Evolutionary conservation across 1,139 yeast species (phyloP), one percentile per base, ranked within the genome.

Genomic region (Sporopachydermia cereana): DNA sequence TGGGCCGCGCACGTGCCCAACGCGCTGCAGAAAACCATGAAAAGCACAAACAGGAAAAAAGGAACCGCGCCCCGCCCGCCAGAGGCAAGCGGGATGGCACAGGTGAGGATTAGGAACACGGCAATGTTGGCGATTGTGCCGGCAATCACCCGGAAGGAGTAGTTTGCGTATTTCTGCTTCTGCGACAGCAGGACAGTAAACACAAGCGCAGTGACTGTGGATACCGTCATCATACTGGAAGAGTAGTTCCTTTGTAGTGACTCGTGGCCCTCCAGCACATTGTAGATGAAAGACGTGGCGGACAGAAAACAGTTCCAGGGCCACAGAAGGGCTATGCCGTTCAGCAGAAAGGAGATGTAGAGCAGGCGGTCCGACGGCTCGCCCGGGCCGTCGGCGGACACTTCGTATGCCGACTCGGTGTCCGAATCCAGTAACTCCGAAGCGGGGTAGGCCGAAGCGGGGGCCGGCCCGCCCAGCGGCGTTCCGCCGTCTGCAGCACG

Each of bases 291-390:
- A 3, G 84, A 84, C 0, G 94, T 75, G 0, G 96, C 96, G 1
- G 94, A 79, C 7, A 91, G 65, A 54, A 88, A 81, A 53, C 94
- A 79, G 66, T 91, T 91, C 96, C 97, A 91, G 0, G 98, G 97
- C 97, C 97, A 91, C 39, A 91, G 69, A 34, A 84, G 66, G 0
- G 91, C 81, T 4, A 83, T 66, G 0, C 57, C 96, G 9, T 84
- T 71, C n/a, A 76, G 54, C 25, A 79, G 59, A 56, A 81, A 85
- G 0, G 93, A 76, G 18, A 72, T 42, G 57, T 84, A 85, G 79
- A 30, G 25, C 23, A 41, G 22, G 34, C 17, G n/a, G 58, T 46
- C 17, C 22, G 39, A 16, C 24, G 44, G 25, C 21, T 21, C 3
- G 16, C 24, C 36, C 25, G 42, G 36, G 3, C 5, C 36, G 36